Base-by-base conservation (phyloP, 2,329 filamentous ascomycete species). In the Lecanosticta acicola region DNA sequence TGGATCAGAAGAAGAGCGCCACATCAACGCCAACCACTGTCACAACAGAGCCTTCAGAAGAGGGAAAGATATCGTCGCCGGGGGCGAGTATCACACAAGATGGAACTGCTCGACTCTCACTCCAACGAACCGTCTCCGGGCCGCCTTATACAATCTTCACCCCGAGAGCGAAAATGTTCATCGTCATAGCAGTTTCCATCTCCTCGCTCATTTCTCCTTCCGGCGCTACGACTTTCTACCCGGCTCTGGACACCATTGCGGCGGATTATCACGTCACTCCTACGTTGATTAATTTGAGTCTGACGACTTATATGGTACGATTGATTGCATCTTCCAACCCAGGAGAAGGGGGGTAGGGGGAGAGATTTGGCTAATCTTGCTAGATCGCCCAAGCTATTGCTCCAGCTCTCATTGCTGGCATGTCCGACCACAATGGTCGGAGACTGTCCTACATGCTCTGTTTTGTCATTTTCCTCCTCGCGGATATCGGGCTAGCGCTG, bases 221-320 rank as follows among this genome's bases (percentile, higher is more conserved):
- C 24, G 53, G 57, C 14, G 59, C 54, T 8, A 60, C 76, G 36
- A 78, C 78, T 16, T 80, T 79, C 64, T 72, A 77, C 40, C 77
- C 76, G 1, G 76, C 77, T 0, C 58, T 79, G 20, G 69, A 71
- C 13, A 63, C 68, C 4, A 65, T 80, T 8, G 71, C 76, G 5
- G 51, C 66, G 2, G 73, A 76, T 33, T 64, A 79, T 7, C 20
- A 68, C 17, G 71, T 79, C 14, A 62, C 63, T 4, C 61, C 58
- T 10, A 59, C 57, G 4, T 45, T 67, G 39, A 70, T 77, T 53
- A 76, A 76, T 56, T 58, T 77, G 41, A 73, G 73, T 5, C 59
- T 78, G 33, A 82, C 79, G 3, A 79, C 78, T 1, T 83, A 79
- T 59, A 79, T 81, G 77, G 61, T 64, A 34, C n/a, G n/a, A n/a